Base-by-base conservation (phyloP, 805 yeast genomes). In the Cyberlindnera misumaiensis region DNA sequence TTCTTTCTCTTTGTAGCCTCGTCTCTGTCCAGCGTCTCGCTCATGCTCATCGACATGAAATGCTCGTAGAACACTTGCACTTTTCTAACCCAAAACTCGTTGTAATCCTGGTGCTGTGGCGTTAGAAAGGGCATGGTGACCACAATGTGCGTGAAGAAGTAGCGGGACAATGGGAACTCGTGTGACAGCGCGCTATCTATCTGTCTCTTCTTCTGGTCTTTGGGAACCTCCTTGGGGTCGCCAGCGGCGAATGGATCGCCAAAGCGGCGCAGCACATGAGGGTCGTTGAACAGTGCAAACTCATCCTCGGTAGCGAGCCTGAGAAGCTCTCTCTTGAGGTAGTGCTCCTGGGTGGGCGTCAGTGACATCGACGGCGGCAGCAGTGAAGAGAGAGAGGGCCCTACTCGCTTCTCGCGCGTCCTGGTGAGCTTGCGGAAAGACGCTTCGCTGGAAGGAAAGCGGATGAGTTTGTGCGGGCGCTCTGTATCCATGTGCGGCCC, bases 41-140 rank as follows among this genome's bases (percentile, higher is more conserved):
- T 78, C 35, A 90, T 75, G 31, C 77, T 75, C 56, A 85, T 77
- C 15, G 70, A 62, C 58, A 84, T 81, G 63, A 93, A 80, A 39
- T 80, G 73, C 54, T 88, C 95, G 52, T 82, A 74, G 52, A 89
- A 86, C 18, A 80, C 79, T 60, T 89, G 96, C 0, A 88, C 79
- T 34, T 81, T 80, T 33, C 65, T 68, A 36, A 75, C 75, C 96
- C 97, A 90, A 52, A 90, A 85, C 36, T 76, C 75, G 31, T 72
- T 71, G 32, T 73, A 69, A 30, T 70, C 62, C 1, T 60, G 57
- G 33, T 56, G 39, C 18, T 62, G 53, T 27, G 52, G 49, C 2
- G 78, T 59, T 25, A 93, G 64, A 52, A 88, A 80, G 0, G 98
- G 97, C 49, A 90, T 82, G 1, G 81, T 74, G 37, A 69, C 65